Percentiles rank a stretch among this genome's conserved stretches.
These are phyloP conservation scores for Phytopythium vexans DNA, from an alignment of 352 stramenopile genomes.

Conservation along the genomic window DNA sequence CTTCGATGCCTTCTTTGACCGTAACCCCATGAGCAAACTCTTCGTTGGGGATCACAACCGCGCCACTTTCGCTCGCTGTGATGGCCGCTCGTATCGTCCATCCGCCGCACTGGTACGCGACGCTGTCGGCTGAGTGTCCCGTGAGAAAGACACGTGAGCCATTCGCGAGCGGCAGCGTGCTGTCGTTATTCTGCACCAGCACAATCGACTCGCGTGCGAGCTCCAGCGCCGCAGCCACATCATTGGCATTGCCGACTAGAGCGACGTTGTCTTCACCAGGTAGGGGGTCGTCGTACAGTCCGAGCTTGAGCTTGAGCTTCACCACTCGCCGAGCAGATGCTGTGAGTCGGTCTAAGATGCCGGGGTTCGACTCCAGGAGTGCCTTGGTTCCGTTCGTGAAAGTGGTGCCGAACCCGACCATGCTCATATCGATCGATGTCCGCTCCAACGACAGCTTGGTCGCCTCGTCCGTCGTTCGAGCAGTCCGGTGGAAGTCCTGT, in stretches of 20 bases:
- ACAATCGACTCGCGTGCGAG: constrained; percentile 74
- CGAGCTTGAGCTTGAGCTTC: constrained; percentile 66
- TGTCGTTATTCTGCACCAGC: constrained; percentile 70
- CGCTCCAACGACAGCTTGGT: constrained; percentile 55
- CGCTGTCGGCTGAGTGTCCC: constrained; percentile 48
- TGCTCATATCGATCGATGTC: constrained; percentile 88
- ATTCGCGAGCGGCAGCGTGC: constrained; percentile 36
- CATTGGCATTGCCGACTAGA: constrained; percentile 37
- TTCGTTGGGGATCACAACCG: constrained; percentile 12
- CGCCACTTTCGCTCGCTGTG: constrained; percentile 2
- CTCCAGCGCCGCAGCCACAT: constrained; percentile 42
- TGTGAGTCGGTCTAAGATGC: constrained; percentile 39
- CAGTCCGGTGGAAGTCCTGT: constrained; percentile 44
- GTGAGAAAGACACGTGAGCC: constrained; percentile 53
- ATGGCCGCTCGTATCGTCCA: constrained; percentile 33
- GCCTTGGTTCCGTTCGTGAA: constrained; percentile 41
- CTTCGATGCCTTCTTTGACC: constrained; percentile 25
- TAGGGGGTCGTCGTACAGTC: constrained; percentile 62
- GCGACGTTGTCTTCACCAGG: constrained; percentile 34
- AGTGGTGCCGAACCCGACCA: constrained; percentile 49
- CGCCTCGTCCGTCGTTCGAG: constrained; percentile 35
- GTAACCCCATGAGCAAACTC: constrained; percentile 49
- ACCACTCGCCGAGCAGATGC: constrained; percentile 55
- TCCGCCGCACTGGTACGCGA: constrained; percentile 61
- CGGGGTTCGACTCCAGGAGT: constrained; percentile 33